These are phyloP conservation scores for Fomitopsis serialis DNA, from an alignment of 768 basidiomycete species.

Conservation along the genomic window DNA sequence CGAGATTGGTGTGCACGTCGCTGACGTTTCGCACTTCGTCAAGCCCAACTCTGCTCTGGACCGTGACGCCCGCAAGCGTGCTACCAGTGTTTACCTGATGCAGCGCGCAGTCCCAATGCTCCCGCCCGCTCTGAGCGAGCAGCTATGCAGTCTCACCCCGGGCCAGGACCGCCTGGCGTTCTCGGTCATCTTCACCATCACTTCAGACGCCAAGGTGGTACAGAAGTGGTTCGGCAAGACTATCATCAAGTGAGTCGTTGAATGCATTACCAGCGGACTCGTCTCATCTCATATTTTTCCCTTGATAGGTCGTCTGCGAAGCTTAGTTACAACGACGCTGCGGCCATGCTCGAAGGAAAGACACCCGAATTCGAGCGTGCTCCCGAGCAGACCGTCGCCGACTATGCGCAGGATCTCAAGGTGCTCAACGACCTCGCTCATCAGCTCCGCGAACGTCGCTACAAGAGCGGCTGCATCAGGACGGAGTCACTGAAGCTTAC, in stretches of 20 bases:
- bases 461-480: slow-evolving; percentile 74
- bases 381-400: slow-evolving; percentile 53
- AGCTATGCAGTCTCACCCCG: slow-evolving; percentile 87
- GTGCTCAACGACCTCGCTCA: slow-evolving; percentile 62
- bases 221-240: slow-evolving; percentile 94
- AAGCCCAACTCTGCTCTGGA: slow-evolving; percentile 96
- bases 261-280: not conserved
- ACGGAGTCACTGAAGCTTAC: slow-evolving; percentile 63
- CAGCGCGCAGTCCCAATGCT: slow-evolving; percentile 97
- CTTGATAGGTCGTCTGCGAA: slow-evolving; percentile 72
- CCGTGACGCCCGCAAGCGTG: slow-evolving; percentile 95
- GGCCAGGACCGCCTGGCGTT: slow-evolving; percentile 89
- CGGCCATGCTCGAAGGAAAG: slow-evolving; percentile 75
- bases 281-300: slow-evolving; percentile 6
- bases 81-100: slow-evolving; percentile 94
- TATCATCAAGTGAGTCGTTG: slow-evolving; percentile 66
- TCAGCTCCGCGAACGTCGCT: slow-evolving; percentile 66
- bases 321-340: slow-evolving; percentile 78
- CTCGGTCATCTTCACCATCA: slow-evolving; percentile 83
- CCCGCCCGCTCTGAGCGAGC: slow-evolving; percentile 87
- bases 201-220: slow-evolving; percentile 71
- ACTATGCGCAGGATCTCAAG: slow-evolving; percentile 74
- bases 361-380: slow-evolving; percentile 45
- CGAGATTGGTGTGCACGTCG: slow-evolving; percentile 92
- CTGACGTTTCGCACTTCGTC: slow-evolving; percentile 94